A percentile compares a stretch with the other conserved stretches of the same genome.
Conservation (phyloP, 495 filamentous ascomycete genomes). For the Penicillium alfredii region DNA sequence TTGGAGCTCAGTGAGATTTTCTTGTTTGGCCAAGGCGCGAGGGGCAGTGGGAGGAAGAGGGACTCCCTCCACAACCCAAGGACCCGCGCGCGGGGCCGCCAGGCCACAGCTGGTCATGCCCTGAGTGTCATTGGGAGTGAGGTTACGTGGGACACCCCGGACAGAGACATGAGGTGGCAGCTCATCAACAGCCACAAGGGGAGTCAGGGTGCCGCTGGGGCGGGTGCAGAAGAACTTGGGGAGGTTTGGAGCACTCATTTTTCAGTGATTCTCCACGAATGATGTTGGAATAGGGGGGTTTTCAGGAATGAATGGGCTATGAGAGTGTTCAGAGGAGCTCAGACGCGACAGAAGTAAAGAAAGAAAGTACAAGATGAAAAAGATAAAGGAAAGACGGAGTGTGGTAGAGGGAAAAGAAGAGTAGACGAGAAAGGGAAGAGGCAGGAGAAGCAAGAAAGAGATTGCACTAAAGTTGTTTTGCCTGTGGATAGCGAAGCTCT, state of each 20-base stretch:
- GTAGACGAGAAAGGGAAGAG: no score
- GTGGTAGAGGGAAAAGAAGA: no score
- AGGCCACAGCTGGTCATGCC: slow-evolving; percentile 45
- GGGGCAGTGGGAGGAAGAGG: slow-evolving; percentile 6
- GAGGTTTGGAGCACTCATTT: slow-evolving; percentile 2
- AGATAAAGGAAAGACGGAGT: no score
- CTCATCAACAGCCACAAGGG: slow-evolving; percentile 61
- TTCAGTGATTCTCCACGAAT: no score
- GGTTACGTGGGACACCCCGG: slow-evolving; percentile 26
- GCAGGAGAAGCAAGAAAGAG: no score
- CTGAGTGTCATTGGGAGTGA: slow-evolving; percentile 33
- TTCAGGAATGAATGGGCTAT: no score
- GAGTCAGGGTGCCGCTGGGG: slow-evolving; percentile 51
- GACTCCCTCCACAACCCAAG: slow-evolving; percentile 31
- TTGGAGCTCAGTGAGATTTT: slow-evolving; percentile 12
- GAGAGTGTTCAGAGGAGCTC: no score
- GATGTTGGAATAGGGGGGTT: no score
- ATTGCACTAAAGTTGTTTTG: no score
- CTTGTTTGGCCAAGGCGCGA: background rate
- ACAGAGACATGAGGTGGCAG: slow-evolving; percentile 41
- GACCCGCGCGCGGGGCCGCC: slow-evolving; percentile 19
- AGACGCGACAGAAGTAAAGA: no score
- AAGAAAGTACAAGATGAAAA: no score
- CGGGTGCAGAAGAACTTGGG: slow-evolving; percentile 52
- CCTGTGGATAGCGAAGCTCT: no score